Evolutionary conservation across 495 filamentous ascomycete genomes (phyloP), one percentile per base, ranked within the genome.

Genomic region (Aspergillus bridgeri): DNA sequence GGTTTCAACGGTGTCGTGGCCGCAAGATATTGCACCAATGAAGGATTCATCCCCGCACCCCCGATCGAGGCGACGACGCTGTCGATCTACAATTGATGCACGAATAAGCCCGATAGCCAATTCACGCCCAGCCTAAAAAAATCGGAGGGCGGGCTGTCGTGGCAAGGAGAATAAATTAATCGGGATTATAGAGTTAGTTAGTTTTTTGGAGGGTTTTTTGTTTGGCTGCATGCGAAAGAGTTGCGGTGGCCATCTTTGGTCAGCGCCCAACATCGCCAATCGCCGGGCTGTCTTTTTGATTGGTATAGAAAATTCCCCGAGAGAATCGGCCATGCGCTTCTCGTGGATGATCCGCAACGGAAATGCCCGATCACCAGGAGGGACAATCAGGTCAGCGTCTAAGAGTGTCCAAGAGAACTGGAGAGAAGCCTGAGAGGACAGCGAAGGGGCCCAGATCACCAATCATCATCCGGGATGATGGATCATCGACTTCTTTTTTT

Each of bases 311-410:
- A 75, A 73, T 65, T 53, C 59, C 68, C 70, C 67, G 67, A 66
- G 42, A 15, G 38, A 55, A 60, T 56, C 20, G 51, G 57, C 61
- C 58, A 65, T 65, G 58, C 62, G 52, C 22, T 55, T 53, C 50
- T 55, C 24, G 6, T 66, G 65, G 68, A 61, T 68, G 71, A 73
- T 75, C 72, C 67, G 72, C 70, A 66, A 64, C 70, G 69, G 69
- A 70, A 72, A 68, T 68, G 65, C 66, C 72, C 70, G 70, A 68
- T 62, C 62, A 66, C 70, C 68, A 59, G 64, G 60, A 59, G 54
- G 61, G 61, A 61, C 51, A 23, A 38, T 27, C 42, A 43, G n/a
- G n/a, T n/a, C n/a, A n/a, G n/a, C n/a, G n/a, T n/a, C n/a, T n/a
- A n/a, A n/a, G n/a, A n/a, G n/a, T n/a, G n/a, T n/a, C n/a, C n/a